Evolutionary conservation across 306 rosid species (phyloP), one percentile per base, ranked within the genome.

Genomic region (Vigna reflexopilosa): DNA sequence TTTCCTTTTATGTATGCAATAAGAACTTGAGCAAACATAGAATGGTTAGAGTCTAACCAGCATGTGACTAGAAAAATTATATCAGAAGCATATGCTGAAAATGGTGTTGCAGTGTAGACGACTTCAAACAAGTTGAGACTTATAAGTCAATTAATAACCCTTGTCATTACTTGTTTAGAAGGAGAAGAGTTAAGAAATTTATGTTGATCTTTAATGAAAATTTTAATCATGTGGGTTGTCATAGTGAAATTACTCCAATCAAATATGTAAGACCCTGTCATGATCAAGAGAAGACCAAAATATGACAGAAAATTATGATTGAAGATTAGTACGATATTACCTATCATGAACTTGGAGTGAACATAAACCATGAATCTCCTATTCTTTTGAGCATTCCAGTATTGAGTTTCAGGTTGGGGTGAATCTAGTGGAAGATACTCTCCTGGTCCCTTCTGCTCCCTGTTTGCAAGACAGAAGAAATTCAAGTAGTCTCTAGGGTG

Each of bases 321-420:
- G 63, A 67, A 13, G 55, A 76, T 49, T 61, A 12, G 24, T 14
- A 52, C 32, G 47, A 30, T 61, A 30, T 7, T 95, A 95, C 98
- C 98, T 89, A 95, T 92, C 93, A 95, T 91, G 85, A 92, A 86
- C 86, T 95, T 95, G 78, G 98, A 95, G 84, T 95, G 96, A 45
- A 95, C 98, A 81, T 92, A 88, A 59, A 95, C 88, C 98, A 92
- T 92, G 89, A 95, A 92, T 87, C 98, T 92, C 83, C 97, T 86
- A 71, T 84, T 76, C 61, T 85, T 85, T 61, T 95, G 98, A 17
- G 98, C 92, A 72, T 79, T 86, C 92, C 90, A 89, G 45, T 95
- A 95, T 14, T 87, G 91, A 58, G 98, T 86, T 79, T 61, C 76
- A 19, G 67, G 86, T 20, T 81, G 83, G 17, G 97, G 98, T 75